Conservation (phyloP, 2,329 filamentous ascomycete genomes). For the Paecilomyces sp. region DNA sequence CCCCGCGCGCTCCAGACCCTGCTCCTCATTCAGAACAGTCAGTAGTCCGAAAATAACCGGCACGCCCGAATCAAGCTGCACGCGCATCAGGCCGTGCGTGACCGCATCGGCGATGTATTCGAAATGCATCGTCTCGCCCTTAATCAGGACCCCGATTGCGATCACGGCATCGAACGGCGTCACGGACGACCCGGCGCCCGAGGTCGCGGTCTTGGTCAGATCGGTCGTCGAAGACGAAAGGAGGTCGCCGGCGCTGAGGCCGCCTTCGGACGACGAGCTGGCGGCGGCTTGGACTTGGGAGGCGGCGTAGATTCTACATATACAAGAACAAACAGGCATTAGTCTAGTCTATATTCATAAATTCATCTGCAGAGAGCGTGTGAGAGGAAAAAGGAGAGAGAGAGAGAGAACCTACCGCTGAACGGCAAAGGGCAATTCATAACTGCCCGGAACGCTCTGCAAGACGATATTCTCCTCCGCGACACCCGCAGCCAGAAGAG, state of each 20-base stretch:
- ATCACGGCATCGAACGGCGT: slow-evolving; percentile 85
- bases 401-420: slow-evolving; percentile 47
- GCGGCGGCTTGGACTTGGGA: slow-evolving; percentile 76
- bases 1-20: slow-evolving; percentile 78
- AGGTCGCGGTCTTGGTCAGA: slow-evolving; percentile 44
- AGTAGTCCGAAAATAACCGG: slow-evolving; percentile 89
- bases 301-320: slow-evolving; percentile 65
- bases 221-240: slow-evolving; percentile 60
- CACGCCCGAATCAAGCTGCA: slow-evolving; percentile 81
- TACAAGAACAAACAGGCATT: too few relatives aligned
- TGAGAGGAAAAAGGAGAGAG: too few relatives aligned
- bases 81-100: slow-evolving; percentile 85
- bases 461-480: slow-evolving; percentile 80
- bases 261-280: slow-evolving; percentile 31
- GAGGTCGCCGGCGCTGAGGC: slow-evolving; percentile 47
- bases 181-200: slow-evolving; percentile 30
- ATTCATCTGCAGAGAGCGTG: too few relatives aligned
- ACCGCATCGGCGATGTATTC: slow-evolving; percentile 95
- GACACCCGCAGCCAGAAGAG: slow-evolving; percentile 72
- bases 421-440: slow-evolving; percentile 87
- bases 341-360: too few relatives aligned
- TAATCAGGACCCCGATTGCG: slow-evolving; percentile 92
- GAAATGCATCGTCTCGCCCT: slow-evolving; percentile 99
- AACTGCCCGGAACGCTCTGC: slow-evolving; percentile 86
- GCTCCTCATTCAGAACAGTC: slow-evolving; percentile 81